A percentile compares a stretch with the other conserved stretches of the same genome.
These are phyloP conservation scores for Colletotrichum lupini DNA, from an alignment of 2,329 filamentous ascomycete species.

Conservation along the genomic window DNA sequence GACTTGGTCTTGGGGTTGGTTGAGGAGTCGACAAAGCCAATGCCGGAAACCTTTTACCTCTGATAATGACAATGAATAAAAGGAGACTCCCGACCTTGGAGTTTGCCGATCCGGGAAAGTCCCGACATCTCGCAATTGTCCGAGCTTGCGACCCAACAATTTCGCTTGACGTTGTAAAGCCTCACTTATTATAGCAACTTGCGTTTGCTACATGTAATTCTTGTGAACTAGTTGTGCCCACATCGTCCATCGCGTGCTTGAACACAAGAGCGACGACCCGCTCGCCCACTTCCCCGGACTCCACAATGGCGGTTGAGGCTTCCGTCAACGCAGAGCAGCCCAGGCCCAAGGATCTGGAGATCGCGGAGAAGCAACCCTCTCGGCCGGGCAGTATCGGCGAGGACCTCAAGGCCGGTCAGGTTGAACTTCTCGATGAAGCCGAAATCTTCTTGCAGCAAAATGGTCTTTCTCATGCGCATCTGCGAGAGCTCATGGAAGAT, in stretches of 20 bases:
- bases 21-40: neutral
- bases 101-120: neutral
- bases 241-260: constrained; percentile 5
- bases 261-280: neutral
- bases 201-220: neutral
- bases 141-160: neutral
- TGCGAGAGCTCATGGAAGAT: constrained; percentile 57
- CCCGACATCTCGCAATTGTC: neutral
- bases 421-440: constrained; percentile 55
- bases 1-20: neutral
- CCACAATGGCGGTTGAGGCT: constrained; percentile 17
- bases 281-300: constrained; percentile 16
- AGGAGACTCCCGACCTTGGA: neutral
- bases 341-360: constrained; percentile 19
- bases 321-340: constrained; percentile 12
- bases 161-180: neutral
- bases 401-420: constrained; percentile 15
- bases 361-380: constrained; percentile 21
- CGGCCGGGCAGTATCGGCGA: neutral
- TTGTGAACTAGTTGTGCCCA: constrained; percentile 1
- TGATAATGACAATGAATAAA: constrained; percentile 13
- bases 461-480: constrained; percentile 53
- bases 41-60: constrained; percentile 3
- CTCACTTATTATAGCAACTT: neutral
- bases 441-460: constrained; percentile 60